phyloP scores from a whole-genome alignment of 495 filamentous ascomycete genomes.

The Emericellopsis terricola region DNA sequence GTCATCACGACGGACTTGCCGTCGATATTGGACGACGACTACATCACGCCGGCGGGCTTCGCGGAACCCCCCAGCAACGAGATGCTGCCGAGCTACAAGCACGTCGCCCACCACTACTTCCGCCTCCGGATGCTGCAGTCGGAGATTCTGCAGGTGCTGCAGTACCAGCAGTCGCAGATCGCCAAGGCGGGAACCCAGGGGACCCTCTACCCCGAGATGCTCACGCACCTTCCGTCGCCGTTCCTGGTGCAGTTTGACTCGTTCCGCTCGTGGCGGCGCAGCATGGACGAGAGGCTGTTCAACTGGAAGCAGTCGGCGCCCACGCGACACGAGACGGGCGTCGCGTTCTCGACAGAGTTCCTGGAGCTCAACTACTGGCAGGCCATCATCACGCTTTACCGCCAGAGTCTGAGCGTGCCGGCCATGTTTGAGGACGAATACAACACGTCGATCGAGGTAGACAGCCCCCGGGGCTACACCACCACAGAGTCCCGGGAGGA shows the following conservation, averaged over 20 bases:
- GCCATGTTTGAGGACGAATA: conserved; percentile 65
- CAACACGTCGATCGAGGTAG: conserved; percentile 40
- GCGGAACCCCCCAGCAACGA: conserved; percentile 26
- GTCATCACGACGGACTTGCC: conserved; percentile 91
- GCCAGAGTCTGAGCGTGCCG: conserved; percentile 80
- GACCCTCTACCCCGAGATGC: conserved; percentile 41
- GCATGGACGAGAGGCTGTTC: conserved; percentile 66
- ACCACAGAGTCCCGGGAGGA: conserved; percentile 50
- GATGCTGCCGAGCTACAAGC: conserved; percentile 60
- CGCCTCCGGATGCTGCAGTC: conserved; percentile 82
- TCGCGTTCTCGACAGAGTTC: conserved; percentile 71
- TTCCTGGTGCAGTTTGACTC: conserved; percentile 72
- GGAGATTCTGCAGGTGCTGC: conserved; percentile 85
- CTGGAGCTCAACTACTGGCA: conserved; percentile 96
- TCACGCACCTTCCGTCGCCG: conserved; percentile 61
- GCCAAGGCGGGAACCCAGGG: conserved; percentile 38
- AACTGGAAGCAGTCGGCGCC: conserved; percentile 82
- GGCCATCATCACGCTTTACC: conserved; percentile 89
- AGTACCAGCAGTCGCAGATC: conserved; percentile 65
- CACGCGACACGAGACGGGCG: conserved; percentile 57
- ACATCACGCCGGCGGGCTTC: conserved; percentile 76
- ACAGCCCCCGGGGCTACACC: conserved; percentile 22
- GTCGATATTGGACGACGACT: conserved; percentile 67
- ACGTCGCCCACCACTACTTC: conserved; percentile 81
- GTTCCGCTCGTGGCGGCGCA: conserved; percentile 73